A percentile compares a stretch with the other conserved stretches of the same genome.
Conservation (phyloP, 495 filamentous ascomycete genomes). For the Massariosphaeria phaeospora region DNA sequence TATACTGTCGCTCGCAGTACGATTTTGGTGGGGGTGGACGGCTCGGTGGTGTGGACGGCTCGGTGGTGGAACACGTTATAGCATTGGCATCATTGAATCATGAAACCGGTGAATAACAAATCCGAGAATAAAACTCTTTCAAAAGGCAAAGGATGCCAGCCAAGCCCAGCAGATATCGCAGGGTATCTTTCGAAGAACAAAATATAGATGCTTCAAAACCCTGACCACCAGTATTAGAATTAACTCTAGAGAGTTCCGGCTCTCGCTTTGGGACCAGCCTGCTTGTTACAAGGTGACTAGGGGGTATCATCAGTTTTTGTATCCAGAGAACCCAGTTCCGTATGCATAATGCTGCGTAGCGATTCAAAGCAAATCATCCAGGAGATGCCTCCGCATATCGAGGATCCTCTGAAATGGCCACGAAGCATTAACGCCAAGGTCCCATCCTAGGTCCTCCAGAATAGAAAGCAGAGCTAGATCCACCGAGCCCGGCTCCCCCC, state of each 20-base stretch:
- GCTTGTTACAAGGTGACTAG: background rate
- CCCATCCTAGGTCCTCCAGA: background rate
- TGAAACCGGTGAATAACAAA: too few relatives aligned
- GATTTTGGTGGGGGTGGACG: background rate
- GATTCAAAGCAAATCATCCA: too few relatives aligned
- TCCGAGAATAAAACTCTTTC: too few relatives aligned
- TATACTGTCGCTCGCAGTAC: background rate
- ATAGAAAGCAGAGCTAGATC: background rate
- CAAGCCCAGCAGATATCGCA: background rate
- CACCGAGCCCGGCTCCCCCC: slow-evolving; percentile 11
- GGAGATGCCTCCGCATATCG: too few relatives aligned
- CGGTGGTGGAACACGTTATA: background rate
- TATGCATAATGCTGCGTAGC: too few relatives aligned
- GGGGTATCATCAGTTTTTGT: slow-evolving; percentile 10
- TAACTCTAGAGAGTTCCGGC: background rate
- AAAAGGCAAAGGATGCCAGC: background rate
- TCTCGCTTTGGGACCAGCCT: slow-evolving; percentile 14
- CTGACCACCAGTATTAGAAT: background rate
- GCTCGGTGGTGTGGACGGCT: background rate
- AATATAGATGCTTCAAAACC: too few relatives aligned
- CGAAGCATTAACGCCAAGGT: background rate
- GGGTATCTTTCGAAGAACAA: background rate
- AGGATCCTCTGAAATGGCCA: too few relatives aligned
- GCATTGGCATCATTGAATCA: too few relatives aligned
- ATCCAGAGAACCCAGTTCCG: slow-evolving; percentile 5